These are phyloP conservation scores for Psilocybe azurescens DNA, from an alignment of 768 basidiomycete genomes.

Conservation along the genomic window DNA sequence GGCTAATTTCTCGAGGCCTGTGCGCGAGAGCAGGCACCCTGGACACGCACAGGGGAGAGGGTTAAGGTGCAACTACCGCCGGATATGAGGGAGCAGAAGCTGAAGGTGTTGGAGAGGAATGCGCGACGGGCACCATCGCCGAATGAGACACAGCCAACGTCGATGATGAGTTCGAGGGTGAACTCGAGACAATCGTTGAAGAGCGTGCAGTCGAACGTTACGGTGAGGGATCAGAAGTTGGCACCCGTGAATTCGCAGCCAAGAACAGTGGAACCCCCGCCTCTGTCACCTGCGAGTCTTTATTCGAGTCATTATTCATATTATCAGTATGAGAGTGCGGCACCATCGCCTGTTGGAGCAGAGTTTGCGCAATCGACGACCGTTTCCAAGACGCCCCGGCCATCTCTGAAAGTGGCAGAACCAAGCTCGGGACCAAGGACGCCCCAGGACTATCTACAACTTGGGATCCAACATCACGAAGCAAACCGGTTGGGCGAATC, in stretches of 20 bases:
- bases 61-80: conserved; percentile 33
- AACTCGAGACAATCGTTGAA: conserved; percentile 2
- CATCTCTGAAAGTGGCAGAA: not conserved
- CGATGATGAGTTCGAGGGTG: conserved; percentile 3
- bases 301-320: conserved; percentile 71
- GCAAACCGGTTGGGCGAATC: conserved; percentile 72
- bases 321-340: conserved; percentile 57
- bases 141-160: conserved; percentile 12
- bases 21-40: conserved; percentile 44
- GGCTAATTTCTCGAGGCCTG: conserved; percentile 70
- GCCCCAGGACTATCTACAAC: conserved; percentile 72
- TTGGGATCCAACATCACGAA: conserved; percentile 82
- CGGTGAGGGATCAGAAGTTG: not conserved
- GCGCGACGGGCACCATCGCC: conserved; percentile 42
- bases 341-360: conserved; percentile 48
- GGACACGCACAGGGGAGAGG: conserved; percentile 54
- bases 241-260: conserved; percentile 8
- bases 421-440: conserved; percentile 31
- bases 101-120: conserved; percentile 65
- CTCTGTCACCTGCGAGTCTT: conserved; percentile 29
- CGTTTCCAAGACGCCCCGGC: conserved; percentile 22
- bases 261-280: conserved; percentile 3
- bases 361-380: conserved; percentile 7
- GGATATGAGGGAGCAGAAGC: conserved; percentile 49
- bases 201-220: not conserved